Conservation (phyloP, 129 eudicot species). For the Flaveria ramosissima region DNA sequence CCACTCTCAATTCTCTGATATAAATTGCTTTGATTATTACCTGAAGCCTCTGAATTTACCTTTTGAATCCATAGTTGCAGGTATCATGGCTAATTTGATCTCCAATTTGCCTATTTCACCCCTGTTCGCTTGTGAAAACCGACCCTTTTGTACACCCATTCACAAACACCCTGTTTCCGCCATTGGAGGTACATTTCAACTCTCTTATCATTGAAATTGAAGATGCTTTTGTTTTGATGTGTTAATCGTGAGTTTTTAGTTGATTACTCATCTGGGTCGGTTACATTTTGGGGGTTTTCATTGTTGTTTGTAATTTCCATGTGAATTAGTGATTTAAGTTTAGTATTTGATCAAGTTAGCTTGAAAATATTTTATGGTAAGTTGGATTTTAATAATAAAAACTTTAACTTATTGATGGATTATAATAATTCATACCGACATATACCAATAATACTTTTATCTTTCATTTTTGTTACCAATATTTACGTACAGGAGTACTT, state of each 20-base stretch:
- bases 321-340: neutral
- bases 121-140: conserved; percentile 34
- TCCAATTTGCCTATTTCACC: conserved; percentile 52
- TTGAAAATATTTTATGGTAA: neutral
- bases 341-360: neutral
- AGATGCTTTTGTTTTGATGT: neutral
- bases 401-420: neutral
- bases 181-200: conserved; percentile 40
- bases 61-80: no score
- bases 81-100: neutral
- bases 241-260: no score
- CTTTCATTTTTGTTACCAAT: no score
- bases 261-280: neutral
- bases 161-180: conserved; percentile 34
- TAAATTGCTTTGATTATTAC: neutral
- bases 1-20: neutral
- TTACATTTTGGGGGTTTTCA: neutral
- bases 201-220: neutral
- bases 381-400: neutral
- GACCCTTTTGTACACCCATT: conserved; percentile 42
- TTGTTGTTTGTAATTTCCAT: no score
- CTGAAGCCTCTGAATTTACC: neutral
- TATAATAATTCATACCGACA: neutral
- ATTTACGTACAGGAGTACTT: no score
- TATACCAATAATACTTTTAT: neutral